phyloP scores from a whole-genome alignment of 768 basidiomycete species.

The Lentinula lateritia region DNA sequence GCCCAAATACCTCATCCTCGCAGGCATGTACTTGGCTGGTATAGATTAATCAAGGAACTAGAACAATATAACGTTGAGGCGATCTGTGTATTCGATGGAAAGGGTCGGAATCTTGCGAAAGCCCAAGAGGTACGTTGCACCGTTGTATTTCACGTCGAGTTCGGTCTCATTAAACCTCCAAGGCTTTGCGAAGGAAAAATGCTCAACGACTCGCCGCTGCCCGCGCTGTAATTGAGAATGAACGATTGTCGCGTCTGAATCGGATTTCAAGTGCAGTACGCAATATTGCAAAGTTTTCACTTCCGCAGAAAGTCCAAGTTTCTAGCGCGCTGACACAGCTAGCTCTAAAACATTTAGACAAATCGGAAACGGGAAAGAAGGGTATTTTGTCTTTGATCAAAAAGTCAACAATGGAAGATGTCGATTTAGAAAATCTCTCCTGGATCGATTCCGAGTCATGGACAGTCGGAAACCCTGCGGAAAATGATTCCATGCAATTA shows the following conservation, averaged over 20 bases:
- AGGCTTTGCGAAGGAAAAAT: constrained; percentile 55
- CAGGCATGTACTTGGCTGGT: constrained; percentile 78
- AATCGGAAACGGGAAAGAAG: background rate
- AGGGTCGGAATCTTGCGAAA: constrained; percentile 62
- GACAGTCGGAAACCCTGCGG: background rate
- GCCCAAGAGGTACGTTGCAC: constrained; percentile 51
- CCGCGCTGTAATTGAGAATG: constrained; percentile 53
- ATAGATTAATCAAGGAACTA: constrained; percentile 60
- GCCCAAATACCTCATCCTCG: constrained; percentile 55
- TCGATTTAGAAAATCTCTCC: background rate
- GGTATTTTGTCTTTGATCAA: background rate
- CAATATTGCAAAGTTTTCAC: constrained; percentile 18
- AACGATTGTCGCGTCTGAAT: constrained; percentile 50
- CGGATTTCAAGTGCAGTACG: constrained; percentile 34
- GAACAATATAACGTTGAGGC: constrained; percentile 48
- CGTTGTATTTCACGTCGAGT: background rate
- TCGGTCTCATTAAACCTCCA: background rate
- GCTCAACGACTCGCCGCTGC: constrained; percentile 40
- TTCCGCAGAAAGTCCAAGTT: background rate
- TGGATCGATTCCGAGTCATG: background rate
- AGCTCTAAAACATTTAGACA: background rate
- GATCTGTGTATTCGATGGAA: constrained; percentile 80
- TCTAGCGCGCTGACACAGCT: background rate
- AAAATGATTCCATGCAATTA: background rate
- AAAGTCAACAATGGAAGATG: background rate